Evolutionary conservation across 78 protist species (phyloP), one percentile per base, ranked within the genome.

Genomic region (Creolimax fragrantissima): DNA sequence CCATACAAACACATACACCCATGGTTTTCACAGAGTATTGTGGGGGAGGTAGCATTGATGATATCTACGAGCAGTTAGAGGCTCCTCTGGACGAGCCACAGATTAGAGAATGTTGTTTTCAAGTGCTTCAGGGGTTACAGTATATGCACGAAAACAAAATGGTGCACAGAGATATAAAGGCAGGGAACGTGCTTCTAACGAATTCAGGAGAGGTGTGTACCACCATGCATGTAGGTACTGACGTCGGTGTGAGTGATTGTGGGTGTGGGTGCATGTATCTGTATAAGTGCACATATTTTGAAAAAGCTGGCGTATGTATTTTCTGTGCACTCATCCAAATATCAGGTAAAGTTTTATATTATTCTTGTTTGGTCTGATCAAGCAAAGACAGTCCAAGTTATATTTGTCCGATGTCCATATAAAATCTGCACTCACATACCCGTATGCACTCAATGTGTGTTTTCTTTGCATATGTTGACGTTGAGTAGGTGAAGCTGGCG

Each of bases 81-180:
- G 66, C 88, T 36, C 93, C 96, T 6, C 43, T 98, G 36, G 6
- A 81, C 11, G 99, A 98, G 91, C 66, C 58, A 2, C 92, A 97
- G 44, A 95, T 98, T 84, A 94, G 96, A 5, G 89, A 91, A 58
- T 94, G 97, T 32, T 24, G 94, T 42, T 85, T 93, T 17, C 97
- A 98, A 67, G 47, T 89, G 44, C 91, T 97, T 5, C 37, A 44
- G 42, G 97, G 92, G 0, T 74, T 96, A 11, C 58, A 74, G 17
- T 92, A 45, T 81, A 93, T 96, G 42, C 97, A 97, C 92, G 0
- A 35, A 39, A 3, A 89, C 3, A 41, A 92, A 5, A 94, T 93
- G 43, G 97, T 98, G 39, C 99, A 98, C 45, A 90, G 99, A 2
- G 99, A 99, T 91, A 96, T 99, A 89, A 92, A 88, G 93, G 97